A percentile compares a stretch with the other conserved stretches of the same genome.
Conservation (phyloP, 345 rosid genomes). For the Atalantia buxifolia region DNA sequence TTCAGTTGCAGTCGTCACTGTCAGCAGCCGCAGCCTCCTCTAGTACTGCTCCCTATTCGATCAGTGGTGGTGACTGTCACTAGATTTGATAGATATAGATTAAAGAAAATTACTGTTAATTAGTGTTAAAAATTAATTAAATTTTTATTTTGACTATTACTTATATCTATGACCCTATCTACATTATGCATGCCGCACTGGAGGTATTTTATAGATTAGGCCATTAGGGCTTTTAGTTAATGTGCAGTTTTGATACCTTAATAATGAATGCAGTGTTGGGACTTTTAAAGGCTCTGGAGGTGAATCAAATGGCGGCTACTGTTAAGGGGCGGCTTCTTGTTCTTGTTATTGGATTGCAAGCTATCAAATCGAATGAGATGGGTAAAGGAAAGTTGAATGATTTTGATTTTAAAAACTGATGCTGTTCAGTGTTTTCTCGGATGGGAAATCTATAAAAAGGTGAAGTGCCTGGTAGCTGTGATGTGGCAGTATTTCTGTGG, state of each 20-base stretch:
- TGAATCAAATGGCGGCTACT: conserved; percentile 19
- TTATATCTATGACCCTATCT: no score
- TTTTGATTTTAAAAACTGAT: background rate
- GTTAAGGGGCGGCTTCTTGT: conserved; percentile 12
- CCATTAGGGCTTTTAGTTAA: no score
- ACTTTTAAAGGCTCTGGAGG: background rate
- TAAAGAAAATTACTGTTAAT: background rate
- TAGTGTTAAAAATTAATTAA: background rate
- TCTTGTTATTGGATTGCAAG: no score
- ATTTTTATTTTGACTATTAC: no score
- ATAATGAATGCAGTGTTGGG: background rate
- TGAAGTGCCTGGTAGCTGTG: background rate
- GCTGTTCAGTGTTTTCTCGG: background rate
- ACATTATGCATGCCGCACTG: no score
- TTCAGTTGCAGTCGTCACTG: conserved; percentile 77
- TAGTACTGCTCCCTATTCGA: conserved; percentile 27
- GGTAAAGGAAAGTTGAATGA: background rate
- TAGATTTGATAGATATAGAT: background rate
- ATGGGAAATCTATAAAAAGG: background rate
- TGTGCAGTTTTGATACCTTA: conserved; percentile 19
- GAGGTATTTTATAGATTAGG: no score
- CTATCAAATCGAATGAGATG: conserved; percentile 11
- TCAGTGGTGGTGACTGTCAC: background rate
- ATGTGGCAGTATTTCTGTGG: background rate
- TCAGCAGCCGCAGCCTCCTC: conserved; percentile 36